Conservation (phyloP, 2,329 filamentous ascomycete genomes). For the Lasiodiplodia citricola region DNA sequence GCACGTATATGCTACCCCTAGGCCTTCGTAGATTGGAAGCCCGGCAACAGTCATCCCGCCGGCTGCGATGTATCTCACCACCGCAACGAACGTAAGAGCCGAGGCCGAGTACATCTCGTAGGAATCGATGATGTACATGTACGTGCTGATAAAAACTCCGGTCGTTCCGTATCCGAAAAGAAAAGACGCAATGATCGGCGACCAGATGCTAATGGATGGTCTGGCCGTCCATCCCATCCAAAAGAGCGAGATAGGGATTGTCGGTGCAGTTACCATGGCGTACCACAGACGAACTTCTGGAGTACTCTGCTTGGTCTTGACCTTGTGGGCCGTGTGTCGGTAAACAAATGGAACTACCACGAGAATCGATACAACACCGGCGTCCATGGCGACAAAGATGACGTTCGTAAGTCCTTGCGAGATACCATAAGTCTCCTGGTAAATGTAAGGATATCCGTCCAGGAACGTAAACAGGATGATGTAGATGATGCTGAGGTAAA, state of each 20-base stretch:
- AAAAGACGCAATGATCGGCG: slow-evolving; percentile 56
- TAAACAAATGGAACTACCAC: slow-evolving; percentile 54
- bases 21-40: slow-evolving; percentile 47
- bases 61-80: slow-evolving; percentile 48
- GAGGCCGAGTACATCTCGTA: slow-evolving; percentile 60
- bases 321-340: slow-evolving; percentile 51
- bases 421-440: slow-evolving; percentile 55
- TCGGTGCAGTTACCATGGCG: slow-evolving; percentile 56
- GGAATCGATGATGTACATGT: slow-evolving; percentile 64
- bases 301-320: slow-evolving; percentile 46
- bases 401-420: slow-evolving; percentile 52
- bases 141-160: slow-evolving; percentile 55
- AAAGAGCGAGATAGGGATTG: slow-evolving; percentile 59
- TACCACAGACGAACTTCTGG: slow-evolving; percentile 62
- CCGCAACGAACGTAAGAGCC: slow-evolving; percentile 50
- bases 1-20: slow-evolving; percentile 44
- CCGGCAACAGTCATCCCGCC: slow-evolving; percentile 48
- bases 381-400: slow-evolving; percentile 54
- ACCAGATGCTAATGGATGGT: slow-evolving; percentile 57
- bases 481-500: slow-evolving; percentile 61
- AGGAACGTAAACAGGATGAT: slow-evolving; percentile 61
- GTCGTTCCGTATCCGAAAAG: slow-evolving; percentile 59
- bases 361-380: slow-evolving; percentile 47
- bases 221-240: slow-evolving; percentile 64
- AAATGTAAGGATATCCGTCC: slow-evolving; percentile 58